A percentile compares a stretch with the other conserved stretches of the same genome.
These are phyloP conservation scores for Ophiostoma sp. DNA, from an alignment of 2,329 filamentous ascomycete genomes.

Conservation along the genomic window DNA sequence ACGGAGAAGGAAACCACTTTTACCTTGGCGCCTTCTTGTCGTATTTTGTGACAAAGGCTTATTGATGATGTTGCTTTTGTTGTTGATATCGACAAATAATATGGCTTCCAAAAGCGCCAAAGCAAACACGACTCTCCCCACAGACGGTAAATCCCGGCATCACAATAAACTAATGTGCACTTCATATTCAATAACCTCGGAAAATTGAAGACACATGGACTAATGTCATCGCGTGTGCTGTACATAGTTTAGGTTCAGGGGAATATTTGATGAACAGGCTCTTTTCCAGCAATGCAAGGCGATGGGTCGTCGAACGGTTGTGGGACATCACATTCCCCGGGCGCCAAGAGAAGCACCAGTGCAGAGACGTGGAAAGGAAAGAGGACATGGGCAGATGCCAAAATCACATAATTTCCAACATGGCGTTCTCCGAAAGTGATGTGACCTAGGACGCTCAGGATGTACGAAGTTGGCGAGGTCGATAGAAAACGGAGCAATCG, in stretches of 20 bases:
- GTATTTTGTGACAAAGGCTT: background rate
- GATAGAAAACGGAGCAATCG: background rate
- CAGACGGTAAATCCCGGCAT: background rate
- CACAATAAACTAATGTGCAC: no score
- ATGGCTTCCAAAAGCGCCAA: background rate
- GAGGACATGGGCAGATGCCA: background rate
- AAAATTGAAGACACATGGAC: no score
- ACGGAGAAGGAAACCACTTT: no score
- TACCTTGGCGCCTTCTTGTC: no score
- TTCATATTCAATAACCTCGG: no score
- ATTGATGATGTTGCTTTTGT: background rate
- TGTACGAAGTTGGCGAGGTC: no score
- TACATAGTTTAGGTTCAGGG: background rate
- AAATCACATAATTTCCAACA: background rate
- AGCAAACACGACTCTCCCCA: background rate
- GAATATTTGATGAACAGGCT: background rate
- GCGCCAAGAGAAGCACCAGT: background rate
- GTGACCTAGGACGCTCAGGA: background rate
- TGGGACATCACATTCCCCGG: background rate
- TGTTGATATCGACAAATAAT: background rate
- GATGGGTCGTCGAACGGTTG: background rate
- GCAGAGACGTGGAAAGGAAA: background rate
- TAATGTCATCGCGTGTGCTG: no score
- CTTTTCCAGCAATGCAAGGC: background rate
- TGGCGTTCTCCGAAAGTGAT: background rate